phyloP scores from a whole-genome alignment of 345 rosid genomes.

The Chamaenerion angustifolium region DNA sequence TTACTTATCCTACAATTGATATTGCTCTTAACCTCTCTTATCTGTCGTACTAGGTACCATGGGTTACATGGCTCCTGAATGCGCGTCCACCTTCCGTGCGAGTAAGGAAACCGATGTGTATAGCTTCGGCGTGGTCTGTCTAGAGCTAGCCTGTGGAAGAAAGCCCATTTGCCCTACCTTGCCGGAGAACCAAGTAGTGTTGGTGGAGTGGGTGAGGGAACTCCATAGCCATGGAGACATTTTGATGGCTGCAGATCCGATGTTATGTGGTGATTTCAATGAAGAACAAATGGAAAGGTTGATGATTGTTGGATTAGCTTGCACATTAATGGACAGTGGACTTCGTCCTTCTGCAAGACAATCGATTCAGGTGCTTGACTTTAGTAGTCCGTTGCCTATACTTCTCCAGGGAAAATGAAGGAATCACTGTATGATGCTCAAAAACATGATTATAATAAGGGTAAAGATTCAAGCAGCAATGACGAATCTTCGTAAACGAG shows the following conservation, averaged over 20 bases:
- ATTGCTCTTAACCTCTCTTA: too few species aligned
- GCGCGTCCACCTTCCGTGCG: slow-evolving; percentile 16
- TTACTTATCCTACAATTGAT: too few species aligned
- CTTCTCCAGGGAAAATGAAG: background rate
- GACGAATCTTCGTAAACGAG: too few species aligned
- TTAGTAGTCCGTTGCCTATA: background rate
- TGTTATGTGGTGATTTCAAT: background rate
- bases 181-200: background rate
- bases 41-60: too few species aligned
- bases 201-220: slow-evolving; percentile 1
- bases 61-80: slow-evolving; percentile 32
- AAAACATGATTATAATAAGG: too few species aligned
- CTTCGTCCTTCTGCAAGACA: background rate
- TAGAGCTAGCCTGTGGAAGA: slow-evolving; percentile 3
- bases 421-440: too few species aligned
- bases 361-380: background rate
- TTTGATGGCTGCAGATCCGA: slow-evolving; percentile 3
- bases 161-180: background rate
- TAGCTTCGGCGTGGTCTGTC: slow-evolving; percentile 14
- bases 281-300: slow-evolving; percentile 6
- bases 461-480: too few species aligned
- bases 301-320: slow-evolving; percentile 6
- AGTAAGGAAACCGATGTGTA: slow-evolving; percentile 25
- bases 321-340: background rate
- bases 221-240: slow-evolving; percentile 2